phyloP scores from a whole-genome alignment of 2,329 filamentous ascomycete species.

The Mycogone perniciosa region DNA sequence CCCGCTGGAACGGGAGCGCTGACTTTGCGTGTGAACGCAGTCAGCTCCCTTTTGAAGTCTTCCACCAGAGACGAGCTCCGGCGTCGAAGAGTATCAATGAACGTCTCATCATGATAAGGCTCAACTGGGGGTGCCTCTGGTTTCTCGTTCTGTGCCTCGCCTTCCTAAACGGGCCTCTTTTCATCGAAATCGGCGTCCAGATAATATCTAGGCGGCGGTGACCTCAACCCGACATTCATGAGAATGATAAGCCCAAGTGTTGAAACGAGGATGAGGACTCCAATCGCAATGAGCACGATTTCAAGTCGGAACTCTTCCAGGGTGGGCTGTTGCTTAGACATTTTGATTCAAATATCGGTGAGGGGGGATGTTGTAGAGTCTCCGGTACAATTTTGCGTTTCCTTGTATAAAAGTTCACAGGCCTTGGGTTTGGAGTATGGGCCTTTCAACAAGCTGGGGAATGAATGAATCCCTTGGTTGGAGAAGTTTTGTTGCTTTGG shows the following conservation, averaged over 20 bases:
- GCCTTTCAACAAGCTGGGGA: background rate
- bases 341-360: slow-evolving; percentile 5
- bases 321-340: slow-evolving; percentile 20
- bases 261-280: slow-evolving; percentile 27
- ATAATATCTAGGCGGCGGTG: slow-evolving; percentile 4
- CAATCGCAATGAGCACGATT: slow-evolving; percentile 28
- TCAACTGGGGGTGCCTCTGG: slow-evolving; percentile 9
- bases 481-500: too few species aligned
- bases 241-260: slow-evolving; percentile 28
- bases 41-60: slow-evolving; percentile 20
- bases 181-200: slow-evolving; percentile 17
- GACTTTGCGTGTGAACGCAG: slow-evolving; percentile 17
- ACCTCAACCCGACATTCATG: slow-evolving; percentile 20
- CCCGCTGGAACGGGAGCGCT: slow-evolving; percentile 12
- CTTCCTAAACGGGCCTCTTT: slow-evolving; percentile 14
- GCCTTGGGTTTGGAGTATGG: too few species aligned
- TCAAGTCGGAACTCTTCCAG: slow-evolving; percentile 27
- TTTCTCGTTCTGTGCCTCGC: slow-evolving; percentile 13
- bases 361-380: background rate
- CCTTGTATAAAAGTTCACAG: background rate
- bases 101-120: slow-evolving; percentile 17
- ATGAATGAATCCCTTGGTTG: background rate
- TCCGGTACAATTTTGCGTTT: background rate
- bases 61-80: slow-evolving; percentile 21
- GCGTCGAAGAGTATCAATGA: slow-evolving; percentile 22